These are phyloP conservation scores for Vickermania spadyakhi DNA, from an alignment of 208 protist species.

Conservation along the genomic window DNA sequence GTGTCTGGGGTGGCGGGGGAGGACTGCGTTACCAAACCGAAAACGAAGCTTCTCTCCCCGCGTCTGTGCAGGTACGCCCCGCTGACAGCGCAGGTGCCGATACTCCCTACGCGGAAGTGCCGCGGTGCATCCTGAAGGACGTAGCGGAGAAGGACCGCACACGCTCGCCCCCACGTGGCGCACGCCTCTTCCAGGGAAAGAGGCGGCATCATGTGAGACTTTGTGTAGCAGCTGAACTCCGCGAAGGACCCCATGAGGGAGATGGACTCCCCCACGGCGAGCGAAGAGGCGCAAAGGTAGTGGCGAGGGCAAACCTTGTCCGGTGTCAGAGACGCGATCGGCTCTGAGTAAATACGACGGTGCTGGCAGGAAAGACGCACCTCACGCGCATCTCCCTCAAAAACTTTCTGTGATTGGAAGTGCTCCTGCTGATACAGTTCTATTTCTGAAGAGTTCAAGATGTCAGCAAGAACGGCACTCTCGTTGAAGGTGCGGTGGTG, in stretches of 20 bases:
- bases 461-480: too few relatives aligned
- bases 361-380: too few relatives aligned
- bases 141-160: slow-evolving; percentile 10
- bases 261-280: slow-evolving; percentile 11
- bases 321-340: not conserved
- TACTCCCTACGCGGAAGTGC: not conserved
- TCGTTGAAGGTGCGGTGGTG: too few relatives aligned
- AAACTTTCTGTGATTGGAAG: too few relatives aligned
- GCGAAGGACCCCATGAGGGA: slow-evolving; percentile 34
- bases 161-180: slow-evolving; percentile 15
- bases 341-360: not conserved
- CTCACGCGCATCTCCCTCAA: too few relatives aligned
- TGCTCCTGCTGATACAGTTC: too few relatives aligned
- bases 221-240: slow-evolving; percentile 25
- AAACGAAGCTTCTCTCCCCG: not conserved
- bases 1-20: slow-evolving; percentile 5
- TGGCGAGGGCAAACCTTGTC: too few relatives aligned
- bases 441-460: too few relatives aligned
- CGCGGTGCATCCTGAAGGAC: not conserved
- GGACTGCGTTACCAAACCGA: slow-evolving; percentile 17
- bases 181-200: slow-evolving; percentile 10
- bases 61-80: not conserved
- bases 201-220: slow-evolving; percentile 22
- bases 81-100: not conserved
- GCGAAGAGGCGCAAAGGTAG: not conserved